Percentiles rank a stretch among this genome's conserved stretches.
Conservation (phyloP, 345 rosid species). For the Eucalyptus victrix region DNA sequence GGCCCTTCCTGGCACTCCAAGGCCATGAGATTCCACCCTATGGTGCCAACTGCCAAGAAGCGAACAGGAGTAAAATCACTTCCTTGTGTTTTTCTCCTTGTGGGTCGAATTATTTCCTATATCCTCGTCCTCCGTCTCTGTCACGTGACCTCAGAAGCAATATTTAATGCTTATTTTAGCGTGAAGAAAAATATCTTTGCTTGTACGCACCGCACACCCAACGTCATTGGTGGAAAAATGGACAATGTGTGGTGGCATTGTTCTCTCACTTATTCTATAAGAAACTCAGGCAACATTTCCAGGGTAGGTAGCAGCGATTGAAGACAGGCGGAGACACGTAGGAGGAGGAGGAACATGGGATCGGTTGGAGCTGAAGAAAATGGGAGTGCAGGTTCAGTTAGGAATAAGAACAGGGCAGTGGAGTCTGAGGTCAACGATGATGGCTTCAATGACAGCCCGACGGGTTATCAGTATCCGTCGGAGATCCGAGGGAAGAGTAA, state of each 20-base stretch:
- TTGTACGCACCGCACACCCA: background rate
- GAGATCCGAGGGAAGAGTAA: slow-evolving; percentile 8
- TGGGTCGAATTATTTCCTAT: background rate
- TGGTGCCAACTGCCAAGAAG: background rate
- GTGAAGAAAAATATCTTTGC: background rate
- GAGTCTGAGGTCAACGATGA: slow-evolving; percentile 25
- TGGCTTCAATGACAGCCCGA: slow-evolving; percentile 7
- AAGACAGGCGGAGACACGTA: background rate
- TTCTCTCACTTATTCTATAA: background rate
- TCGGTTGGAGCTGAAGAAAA: slow-evolving; percentile 40
- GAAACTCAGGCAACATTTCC: background rate
- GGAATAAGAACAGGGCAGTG: slow-evolving; percentile 69
- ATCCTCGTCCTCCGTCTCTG: background rate
- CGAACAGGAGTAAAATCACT: background rate
- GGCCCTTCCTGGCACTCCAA: background rate
- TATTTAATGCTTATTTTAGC: background rate
- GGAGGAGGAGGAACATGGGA: slow-evolving; percentile 5
- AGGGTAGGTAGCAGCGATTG: background rate
- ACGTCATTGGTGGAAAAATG: background rate
- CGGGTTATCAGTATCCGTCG: slow-evolving; percentile 3
- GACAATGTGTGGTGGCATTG: background rate
- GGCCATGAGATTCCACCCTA: background rate
- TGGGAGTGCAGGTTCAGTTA: slow-evolving; percentile 26
- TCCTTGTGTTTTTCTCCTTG: background rate
- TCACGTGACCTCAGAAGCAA: slow-evolving; percentile 3